These are phyloP conservation scores for Mycena filopes DNA, from an alignment of 768 basidiomycete genomes.

Conservation along the genomic window DNA sequence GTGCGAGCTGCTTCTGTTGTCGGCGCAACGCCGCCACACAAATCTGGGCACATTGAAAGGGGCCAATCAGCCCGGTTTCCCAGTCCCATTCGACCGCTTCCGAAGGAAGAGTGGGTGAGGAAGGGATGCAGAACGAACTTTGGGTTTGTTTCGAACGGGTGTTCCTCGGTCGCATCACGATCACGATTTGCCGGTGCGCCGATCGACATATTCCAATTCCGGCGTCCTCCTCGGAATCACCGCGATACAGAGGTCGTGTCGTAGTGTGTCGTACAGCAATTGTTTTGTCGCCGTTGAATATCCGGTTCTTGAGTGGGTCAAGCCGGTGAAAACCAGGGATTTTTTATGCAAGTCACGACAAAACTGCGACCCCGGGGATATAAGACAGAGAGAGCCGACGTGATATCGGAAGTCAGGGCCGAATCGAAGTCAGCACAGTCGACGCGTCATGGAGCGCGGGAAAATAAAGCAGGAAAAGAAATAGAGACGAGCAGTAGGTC, in stretches of 20 bases:
- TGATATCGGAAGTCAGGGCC: too few relatives aligned
- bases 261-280: too few relatives aligned
- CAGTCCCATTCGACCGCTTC: neutral
- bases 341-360: neutral
- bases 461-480: neutral
- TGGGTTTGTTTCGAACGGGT: slow-evolving; percentile 13
- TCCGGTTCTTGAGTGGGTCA: neutral
- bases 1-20: slow-evolving; percentile 9
- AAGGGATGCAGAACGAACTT: slow-evolving; percentile 6
- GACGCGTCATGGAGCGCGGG: neutral
- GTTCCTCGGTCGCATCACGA: slow-evolving; percentile 10
- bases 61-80: slow-evolving; percentile 6
- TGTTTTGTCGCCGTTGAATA: too few relatives aligned
- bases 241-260: too few relatives aligned
- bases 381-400: too few relatives aligned
- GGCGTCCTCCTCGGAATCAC: slow-evolving; percentile 7
- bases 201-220: slow-evolving; percentile 5
- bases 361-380: too few relatives aligned
- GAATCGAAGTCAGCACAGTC: too few relatives aligned
- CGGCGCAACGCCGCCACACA: slow-evolving; percentile 16
- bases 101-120: neutral
- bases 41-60: slow-evolving; percentile 6
- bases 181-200: neutral
- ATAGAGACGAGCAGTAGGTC: neutral
- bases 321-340: neutral